A percentile compares a stretch with the other conserved stretches of the same genome.
These are phyloP conservation scores for Termitomyces titanicus DNA, from an alignment of 768 basidiomycete genomes.

Conservation along the genomic window DNA sequence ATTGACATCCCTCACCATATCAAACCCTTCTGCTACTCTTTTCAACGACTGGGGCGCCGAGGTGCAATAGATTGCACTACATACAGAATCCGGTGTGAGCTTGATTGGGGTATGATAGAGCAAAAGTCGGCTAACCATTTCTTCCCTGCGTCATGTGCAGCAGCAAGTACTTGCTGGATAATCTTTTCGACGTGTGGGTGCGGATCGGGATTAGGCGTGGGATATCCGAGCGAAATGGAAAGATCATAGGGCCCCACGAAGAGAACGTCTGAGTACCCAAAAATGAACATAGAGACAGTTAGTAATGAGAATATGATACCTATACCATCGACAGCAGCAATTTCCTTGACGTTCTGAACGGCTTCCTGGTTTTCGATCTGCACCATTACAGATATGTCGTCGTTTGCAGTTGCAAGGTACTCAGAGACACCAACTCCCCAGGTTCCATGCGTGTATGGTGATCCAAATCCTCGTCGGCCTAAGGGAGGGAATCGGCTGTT, in stretches of 20 bases:
- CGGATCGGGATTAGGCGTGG: slow-evolving; percentile 59
- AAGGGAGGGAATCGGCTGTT: slow-evolving; percentile 61
- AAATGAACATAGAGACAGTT: neutral
- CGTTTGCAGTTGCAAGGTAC: slow-evolving; percentile 54
- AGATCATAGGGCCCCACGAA: slow-evolving; percentile 66
- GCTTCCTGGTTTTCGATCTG: slow-evolving; percentile 67
- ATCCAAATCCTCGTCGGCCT: slow-evolving; percentile 65
- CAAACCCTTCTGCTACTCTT: slow-evolving; percentile 22
- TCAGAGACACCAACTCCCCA: slow-evolving; percentile 53
- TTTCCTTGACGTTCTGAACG: slow-evolving; percentile 55
- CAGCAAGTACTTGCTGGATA: slow-evolving; percentile 50
- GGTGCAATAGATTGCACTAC: slow-evolving; percentile 21
- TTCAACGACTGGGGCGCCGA: slow-evolving; percentile 19
- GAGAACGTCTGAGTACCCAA: slow-evolving; percentile 25
- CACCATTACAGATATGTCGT: slow-evolving; percentile 51
- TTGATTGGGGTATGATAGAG: neutral
- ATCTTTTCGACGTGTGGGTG: slow-evolving; percentile 60
- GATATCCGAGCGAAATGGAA: slow-evolving; percentile 57
- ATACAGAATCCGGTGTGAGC: neutral
- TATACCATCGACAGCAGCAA: slow-evolving; percentile 59
- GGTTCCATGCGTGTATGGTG: slow-evolving; percentile 53
- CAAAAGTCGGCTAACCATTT: slow-evolving; percentile 46
- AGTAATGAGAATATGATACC: slow-evolving; percentile 27
- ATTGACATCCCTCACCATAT: slow-evolving; percentile 16
- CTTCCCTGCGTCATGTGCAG: slow-evolving; percentile 51